Conservation (phyloP, 2,329 filamentous ascomycete species). For the Ceratocystis colombiana region DNA sequence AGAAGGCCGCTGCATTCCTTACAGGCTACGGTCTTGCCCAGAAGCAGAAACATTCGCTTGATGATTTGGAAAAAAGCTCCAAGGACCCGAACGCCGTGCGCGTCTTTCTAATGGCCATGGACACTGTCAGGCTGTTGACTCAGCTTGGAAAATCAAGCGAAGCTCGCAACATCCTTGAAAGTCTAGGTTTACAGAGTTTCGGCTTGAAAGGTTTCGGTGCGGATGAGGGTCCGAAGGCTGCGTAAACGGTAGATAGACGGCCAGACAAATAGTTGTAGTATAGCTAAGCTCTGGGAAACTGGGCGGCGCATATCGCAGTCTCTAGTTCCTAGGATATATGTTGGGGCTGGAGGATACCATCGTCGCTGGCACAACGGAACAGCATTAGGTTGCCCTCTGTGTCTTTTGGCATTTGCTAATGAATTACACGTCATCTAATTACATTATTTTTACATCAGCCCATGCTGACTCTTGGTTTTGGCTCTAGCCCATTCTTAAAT, state of each 20-base stretch:
- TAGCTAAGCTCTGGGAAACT: background rate
- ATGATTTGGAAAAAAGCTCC: background rate
- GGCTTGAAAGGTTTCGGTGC: background rate
- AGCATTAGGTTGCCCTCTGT: background rate
- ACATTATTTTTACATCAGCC: background rate
- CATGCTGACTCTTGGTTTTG: background rate
- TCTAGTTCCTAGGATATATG: background rate
- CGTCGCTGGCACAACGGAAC: constrained; percentile 17
- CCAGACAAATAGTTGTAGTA: too few relatives aligned
- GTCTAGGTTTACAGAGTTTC: constrained; percentile 21
- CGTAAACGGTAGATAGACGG: too few relatives aligned
- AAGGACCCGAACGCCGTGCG: constrained; percentile 21
- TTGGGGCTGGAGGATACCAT: background rate
- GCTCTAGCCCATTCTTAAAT: background rate
- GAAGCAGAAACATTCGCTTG: background rate
- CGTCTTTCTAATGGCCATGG: constrained; percentile 28
- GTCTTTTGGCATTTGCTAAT: background rate
- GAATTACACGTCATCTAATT: background rate
- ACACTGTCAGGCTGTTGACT: constrained; percentile 34
- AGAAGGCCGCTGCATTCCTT: constrained; percentile 41
- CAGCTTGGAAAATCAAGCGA: constrained; percentile 31
- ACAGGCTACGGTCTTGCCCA: constrained; percentile 23
- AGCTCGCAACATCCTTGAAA: constrained; percentile 31
- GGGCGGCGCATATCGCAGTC: background rate
- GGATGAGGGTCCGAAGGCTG: too few relatives aligned